Evolutionary conservation across 2,329 filamentous ascomycete species (phyloP).

Genomic region (Trichoderma hamatum): DNA sequence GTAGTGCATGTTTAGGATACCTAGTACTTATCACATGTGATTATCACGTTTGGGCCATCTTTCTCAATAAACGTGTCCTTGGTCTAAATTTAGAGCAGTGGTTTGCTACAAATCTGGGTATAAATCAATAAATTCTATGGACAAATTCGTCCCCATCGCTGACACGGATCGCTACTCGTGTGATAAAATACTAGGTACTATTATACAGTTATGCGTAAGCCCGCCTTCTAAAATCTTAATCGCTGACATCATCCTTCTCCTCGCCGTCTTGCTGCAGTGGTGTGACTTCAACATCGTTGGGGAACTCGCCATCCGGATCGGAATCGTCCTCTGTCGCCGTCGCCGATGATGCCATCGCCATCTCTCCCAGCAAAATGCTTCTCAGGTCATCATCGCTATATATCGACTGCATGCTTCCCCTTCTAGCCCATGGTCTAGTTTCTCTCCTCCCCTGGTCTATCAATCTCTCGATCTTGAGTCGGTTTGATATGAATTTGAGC

Average conservation of each 20-base stretch:
- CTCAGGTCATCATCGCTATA: conserved; percentile 63
- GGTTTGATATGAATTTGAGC: conserved; percentile 85
- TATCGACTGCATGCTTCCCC: conserved; percentile 62
- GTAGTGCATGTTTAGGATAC: neutral
- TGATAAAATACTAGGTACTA: neutral
- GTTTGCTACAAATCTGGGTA: neutral
- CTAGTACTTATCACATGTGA: neutral
- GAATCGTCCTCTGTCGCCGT: conserved; percentile 42
- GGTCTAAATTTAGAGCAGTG: neutral
- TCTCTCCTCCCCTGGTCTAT: conserved; percentile 62
- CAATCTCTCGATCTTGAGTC: conserved; percentile 77
- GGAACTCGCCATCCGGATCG: conserved; percentile 34
- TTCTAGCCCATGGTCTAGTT: conserved; percentile 52
- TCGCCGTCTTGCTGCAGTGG: conserved; percentile 25
- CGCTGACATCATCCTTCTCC: conserved; percentile 28
- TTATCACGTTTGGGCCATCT: neutral
- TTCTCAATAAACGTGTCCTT: neutral
- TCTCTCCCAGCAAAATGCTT: conserved; percentile 49
- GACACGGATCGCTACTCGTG: neutral
- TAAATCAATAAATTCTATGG: neutral
- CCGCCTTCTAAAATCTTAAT: neutral
- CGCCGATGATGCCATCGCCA: conserved; percentile 39
- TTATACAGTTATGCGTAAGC: neutral
- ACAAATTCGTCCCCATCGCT: neutral
- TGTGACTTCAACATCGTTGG: conserved; percentile 1